Base-by-base conservation (phyloP, 495 filamentous ascomycete species). In the Penicillium alfredii region DNA sequence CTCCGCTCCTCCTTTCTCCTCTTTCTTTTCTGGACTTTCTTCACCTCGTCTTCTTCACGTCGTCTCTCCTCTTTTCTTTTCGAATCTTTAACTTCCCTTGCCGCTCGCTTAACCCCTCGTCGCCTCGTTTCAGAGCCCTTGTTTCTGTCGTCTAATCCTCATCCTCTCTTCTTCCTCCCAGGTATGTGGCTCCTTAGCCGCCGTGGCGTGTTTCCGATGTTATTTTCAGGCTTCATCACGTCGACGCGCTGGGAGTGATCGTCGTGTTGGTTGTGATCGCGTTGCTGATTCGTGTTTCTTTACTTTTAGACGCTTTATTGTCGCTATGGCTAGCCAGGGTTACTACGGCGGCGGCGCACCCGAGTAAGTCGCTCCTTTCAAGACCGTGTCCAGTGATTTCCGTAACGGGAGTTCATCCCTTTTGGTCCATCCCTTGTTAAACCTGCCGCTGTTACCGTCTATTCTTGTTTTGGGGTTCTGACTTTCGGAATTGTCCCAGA, bases 251-350 rank as follows among this genome's bases (percentile, higher is more conserved):
- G 8, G 6, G 13, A 14, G 4, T 12, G 10, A 14, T n/a, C 20
- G 13, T 35, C 18, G 10, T 12, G 16, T 34, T 35, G 12, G 4
- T 18, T 18, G 19, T 35, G 20, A 30, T 14, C 32, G 13, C 2
- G 9, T 34, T 23, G 22, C 44, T 52, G 30, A 52, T 32, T 31
- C 11, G 14, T 38, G 28, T 16, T 27, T 1, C 19, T 2, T 10
- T 10, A n/a, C 8, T 20, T 33, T 7, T n/a, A 52, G 41, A 26
- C 28, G 8, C 5, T 13, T 19, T 1, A 40, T 10, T 17, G 30
- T 14, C 53, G 48, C 3, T 5, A 76, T 76, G 71, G 53, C 69
- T 36, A 63, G 53, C 49, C 61, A 72, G 51, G 63, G 60, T 21
- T 72, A 71, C 47, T 71, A 72, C 47, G 44, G 58, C 16, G 45